phyloP scores from a whole-genome alignment of 768 basidiomycete species.

The Sistotremastrum niveocremeum region DNA sequence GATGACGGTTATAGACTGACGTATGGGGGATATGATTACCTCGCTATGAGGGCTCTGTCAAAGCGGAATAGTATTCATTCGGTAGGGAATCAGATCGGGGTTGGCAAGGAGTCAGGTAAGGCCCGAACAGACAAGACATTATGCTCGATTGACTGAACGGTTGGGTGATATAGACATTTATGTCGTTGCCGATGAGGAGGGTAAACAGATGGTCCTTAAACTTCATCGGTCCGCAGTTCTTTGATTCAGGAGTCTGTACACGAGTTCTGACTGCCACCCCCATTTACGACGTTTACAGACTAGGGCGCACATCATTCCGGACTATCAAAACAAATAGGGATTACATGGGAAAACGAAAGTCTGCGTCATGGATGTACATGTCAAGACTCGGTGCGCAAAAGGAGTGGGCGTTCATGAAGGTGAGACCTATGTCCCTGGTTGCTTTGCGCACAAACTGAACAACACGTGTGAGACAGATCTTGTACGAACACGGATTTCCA shows the following conservation, averaged over 20 bases:
- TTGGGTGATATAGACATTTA: slow-evolving; percentile 53
- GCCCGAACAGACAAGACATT: neutral
- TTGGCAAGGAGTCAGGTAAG: slow-evolving; percentile 92
- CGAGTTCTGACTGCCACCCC: neutral
- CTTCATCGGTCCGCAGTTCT: slow-evolving; percentile 59
- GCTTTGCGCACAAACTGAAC: neutral
- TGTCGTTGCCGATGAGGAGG: slow-evolving; percentile 75
- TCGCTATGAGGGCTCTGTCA: slow-evolving; percentile 86
- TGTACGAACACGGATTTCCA: slow-evolving; percentile 85
- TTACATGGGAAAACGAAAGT: slow-evolving; percentile 89
- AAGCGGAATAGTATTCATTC: slow-evolving; percentile 80
- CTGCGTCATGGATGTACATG: slow-evolving; percentile 99
- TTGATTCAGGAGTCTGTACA: neutral
- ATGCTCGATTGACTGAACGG: neutral
- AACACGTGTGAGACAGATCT: slow-evolving; percentile 37
- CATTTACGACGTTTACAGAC: slow-evolving; percentile 28
- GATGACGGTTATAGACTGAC: slow-evolving; percentile 96
- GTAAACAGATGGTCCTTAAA: slow-evolving; percentile 82
- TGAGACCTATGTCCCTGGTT: slow-evolving; percentile 17
- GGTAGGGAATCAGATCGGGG: slow-evolving; percentile 96
- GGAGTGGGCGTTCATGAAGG: slow-evolving; percentile 99
- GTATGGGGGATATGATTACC: slow-evolving; percentile 96
- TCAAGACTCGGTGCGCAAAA: slow-evolving; percentile 91
- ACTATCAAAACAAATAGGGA: slow-evolving; percentile 94
- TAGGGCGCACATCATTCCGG: slow-evolving; percentile 95